phyloP scores from a whole-genome alignment of 176 grass and related monocot genomes.

The Carex littledalei region DNA sequence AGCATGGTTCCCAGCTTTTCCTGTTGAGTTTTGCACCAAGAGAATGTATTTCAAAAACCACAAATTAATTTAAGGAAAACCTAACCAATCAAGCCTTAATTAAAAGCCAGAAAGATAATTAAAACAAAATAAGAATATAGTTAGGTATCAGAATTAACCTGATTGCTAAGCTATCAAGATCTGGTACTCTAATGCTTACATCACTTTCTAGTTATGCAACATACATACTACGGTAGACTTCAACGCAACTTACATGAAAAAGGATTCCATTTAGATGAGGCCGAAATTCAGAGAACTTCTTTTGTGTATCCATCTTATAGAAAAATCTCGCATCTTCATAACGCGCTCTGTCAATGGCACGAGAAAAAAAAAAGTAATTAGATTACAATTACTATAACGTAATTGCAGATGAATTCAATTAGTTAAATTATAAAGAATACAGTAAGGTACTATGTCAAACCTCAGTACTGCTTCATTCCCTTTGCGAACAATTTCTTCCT shows the following conservation, averaged over 20 bases:
- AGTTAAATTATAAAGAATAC: not conserved
- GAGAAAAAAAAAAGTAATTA: not conserved
- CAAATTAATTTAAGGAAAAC: not conserved
- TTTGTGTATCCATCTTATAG: constrained; percentile 89
- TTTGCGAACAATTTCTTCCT: constrained; percentile 68
- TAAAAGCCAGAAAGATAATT: not conserved
- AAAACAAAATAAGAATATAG: constrained; percentile 3
- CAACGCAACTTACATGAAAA: constrained; percentile 71
- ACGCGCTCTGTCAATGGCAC: constrained; percentile 55
- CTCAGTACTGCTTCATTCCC: constrained; percentile 97
- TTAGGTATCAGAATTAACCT: not conserved
- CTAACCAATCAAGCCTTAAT: not conserved
- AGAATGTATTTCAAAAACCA: not conserved
- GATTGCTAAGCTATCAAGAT: not conserved
- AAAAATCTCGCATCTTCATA: constrained; percentile 97
- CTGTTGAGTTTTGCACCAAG: constrained; percentile 25
- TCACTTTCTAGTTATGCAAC: not conserved
- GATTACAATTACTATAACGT: not conserved
- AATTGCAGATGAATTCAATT: constrained; percentile 1
- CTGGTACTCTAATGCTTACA: not conserved
- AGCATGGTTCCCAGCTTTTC: constrained; percentile 96
- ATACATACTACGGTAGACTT: not conserved
- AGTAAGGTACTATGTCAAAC: constrained; percentile 26
- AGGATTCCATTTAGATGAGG: constrained; percentile 71
- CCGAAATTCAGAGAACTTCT: constrained; percentile 83